phyloP scores from a whole-genome alignment of 768 basidiomycete species.

The Terana coerulea region DNA sequence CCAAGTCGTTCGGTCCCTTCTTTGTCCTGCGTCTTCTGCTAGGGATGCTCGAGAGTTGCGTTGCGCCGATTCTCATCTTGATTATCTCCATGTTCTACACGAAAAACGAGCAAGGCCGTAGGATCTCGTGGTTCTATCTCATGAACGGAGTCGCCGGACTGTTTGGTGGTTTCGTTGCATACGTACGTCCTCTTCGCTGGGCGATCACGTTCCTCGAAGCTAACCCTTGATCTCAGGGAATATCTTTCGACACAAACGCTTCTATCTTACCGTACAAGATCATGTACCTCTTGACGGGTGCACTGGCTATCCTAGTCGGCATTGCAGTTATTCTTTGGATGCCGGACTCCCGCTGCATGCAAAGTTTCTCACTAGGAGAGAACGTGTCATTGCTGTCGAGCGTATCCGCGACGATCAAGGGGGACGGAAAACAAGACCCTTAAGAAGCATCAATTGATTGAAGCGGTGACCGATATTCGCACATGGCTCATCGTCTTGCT shows the following conservation, averaged over 20 bases:
- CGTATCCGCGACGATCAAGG: conserved; percentile 63
- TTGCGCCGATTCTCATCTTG: conserved; percentile 57
- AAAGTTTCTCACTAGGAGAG: conserved; percentile 48
- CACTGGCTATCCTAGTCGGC: conserved; percentile 55
- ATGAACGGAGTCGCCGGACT: conserved; percentile 49
- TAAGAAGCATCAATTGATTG: conserved; percentile 54
- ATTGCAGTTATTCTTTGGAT: conserved; percentile 54
- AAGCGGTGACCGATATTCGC: conserved; percentile 52
- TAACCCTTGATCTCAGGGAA: conserved; percentile 27
- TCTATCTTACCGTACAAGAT: conserved; percentile 55
- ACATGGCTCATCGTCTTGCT: conserved; percentile 68
- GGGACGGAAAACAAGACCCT: conserved; percentile 58
- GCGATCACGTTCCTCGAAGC: not conserved
- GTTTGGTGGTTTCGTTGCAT: conserved; percentile 64
- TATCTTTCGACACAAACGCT: conserved; percentile 49
- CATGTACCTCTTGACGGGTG: conserved; percentile 57
- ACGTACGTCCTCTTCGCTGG: conserved; percentile 18
- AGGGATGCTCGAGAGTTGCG: conserved; percentile 66
- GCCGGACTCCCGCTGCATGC: conserved; percentile 67
- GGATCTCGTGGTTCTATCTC: conserved; percentile 65
- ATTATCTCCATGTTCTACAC: conserved; percentile 68
- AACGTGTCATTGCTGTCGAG: conserved; percentile 59
- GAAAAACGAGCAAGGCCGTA: conserved; percentile 55
- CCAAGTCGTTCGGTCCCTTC: conserved; percentile 55
- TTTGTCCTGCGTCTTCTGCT: conserved; percentile 59